Base-by-base conservation (phyloP, 75 land plant species). In the Ceratopteris richardii region DNA sequence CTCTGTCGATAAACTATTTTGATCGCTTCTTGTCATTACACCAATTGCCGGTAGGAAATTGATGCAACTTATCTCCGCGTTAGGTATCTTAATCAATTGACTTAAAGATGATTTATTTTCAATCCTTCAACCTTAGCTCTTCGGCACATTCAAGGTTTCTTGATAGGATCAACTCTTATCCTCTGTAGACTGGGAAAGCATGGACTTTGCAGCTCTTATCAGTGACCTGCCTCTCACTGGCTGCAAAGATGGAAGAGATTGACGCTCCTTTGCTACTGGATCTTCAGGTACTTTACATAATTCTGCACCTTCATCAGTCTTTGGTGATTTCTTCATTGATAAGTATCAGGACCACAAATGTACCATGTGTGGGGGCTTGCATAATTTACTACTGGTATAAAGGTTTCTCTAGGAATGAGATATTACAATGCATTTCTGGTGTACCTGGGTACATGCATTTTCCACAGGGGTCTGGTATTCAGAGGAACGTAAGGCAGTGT, bases 211-310 rank as follows among this genome's bases (percentile, higher is more conserved):
- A 81, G 61, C 81, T 85, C 0, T 57, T 69, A 10, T 71, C 85
- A n/a, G 81, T 85, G 11, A 79, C 83, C 24, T 85, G 86, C 47
- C 75, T 88, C 10, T 85, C 89, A 26, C 26, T 88, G 56, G 86
- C 90, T 16, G 90, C 94, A 10, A 88, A 88, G 66, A 77, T 88
- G 64, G 94, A 88, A 46, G 94, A 88, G 61, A 75, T 79, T 1
- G 80, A 75, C 29, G 94, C 85, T 17, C 94, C 94, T 29, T 56
- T 85, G 0, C 81, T 88, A 20, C 48, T 84, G 17, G 90, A 88
- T 46, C 66, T 88, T 10, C 89, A 85, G 73, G 85, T 87, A 58
- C 3, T 42, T 31, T 9, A 33, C 37, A 33, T 33, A 4, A 33
- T 9, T n/a, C n/a, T n/a, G n/a, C n/a, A n/a, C 21, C 6, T 22